Evolutionary conservation across 768 basidiomycete genomes (phyloP), one percentile per base, ranked within the genome.

Genomic region (Podaxis sp.): DNA sequence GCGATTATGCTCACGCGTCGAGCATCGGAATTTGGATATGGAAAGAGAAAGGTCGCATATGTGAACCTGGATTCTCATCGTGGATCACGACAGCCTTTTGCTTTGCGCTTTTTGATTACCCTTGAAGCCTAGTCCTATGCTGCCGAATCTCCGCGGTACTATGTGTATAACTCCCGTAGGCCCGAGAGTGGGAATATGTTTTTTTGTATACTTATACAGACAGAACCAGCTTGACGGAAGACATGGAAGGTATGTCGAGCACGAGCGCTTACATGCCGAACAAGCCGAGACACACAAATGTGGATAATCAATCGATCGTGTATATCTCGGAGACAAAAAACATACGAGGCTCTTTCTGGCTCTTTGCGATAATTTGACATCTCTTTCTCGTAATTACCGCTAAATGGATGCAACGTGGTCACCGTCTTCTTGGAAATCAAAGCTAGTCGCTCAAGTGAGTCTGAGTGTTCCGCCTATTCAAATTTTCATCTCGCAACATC

Each of bases 401-500:
- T 10, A 49, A 28, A 62, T 62, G 61, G 61, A 50, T 44, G n/a
- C 44, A 12, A 22, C 65, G 4, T 96, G 95, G 95, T 75, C 83
- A 0, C 89, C 91, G 0, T 84, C 83, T 1, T 91, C 91, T 0
- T 98, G 95, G 95, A 87, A 81, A 73, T 77, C 79, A 17, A 68
- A 67, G 41, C 67, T 67, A 0, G 52, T 70, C 17, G 69, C 69
- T 8, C 69, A 70, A 65, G 69, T 68, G 38, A 63, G 67, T 61
- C 54, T 26, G 38, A 44, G 36, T 30, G 36, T 20, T 40, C 22
- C 53, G 28, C 48, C 22, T 41, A 37, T n/a, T 33, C 56, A 48
- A 58, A 13, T 4, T 22, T 8, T 30, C 20, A 24, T 17, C 46
- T 37, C 30, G 33, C 28, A 22, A 24, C 30, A 4, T 7, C 37